Evolutionary conservation across 2,329 filamentous ascomycete genomes (phyloP), one percentile per base, ranked within the genome.

Genomic region (Cladophialophora exuberans): DNA sequence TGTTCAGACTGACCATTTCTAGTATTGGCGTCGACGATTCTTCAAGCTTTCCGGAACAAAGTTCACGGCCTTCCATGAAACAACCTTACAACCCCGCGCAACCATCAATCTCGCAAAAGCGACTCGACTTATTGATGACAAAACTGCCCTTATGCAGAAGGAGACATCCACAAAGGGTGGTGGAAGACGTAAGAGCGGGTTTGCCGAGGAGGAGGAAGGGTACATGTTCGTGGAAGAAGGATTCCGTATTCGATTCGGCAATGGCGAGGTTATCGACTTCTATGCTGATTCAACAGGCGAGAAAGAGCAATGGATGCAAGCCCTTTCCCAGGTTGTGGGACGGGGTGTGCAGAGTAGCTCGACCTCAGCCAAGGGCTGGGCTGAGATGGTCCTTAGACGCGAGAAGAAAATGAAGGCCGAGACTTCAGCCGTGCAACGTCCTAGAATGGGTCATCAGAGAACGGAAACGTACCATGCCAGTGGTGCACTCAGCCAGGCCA

Each of bases 211-310:
- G 63, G 94, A 99, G 74, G 94, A 99, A 70, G 94, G 94, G 36
- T 99, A 99, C 78, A 96, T 97, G 89, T 99, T 99, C 71, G 93
- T 99, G 49, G 94, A 99, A 72, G 94, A 99, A 71, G 94, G 94
- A 2, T 99, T 99, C 86, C 90, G 94, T 35, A 96, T 99, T 70
- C 90, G 93, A 54, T 99, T 99, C 74, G 95, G 90, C 70, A 99
- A 99, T 67, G 94, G 94, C 59, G 94, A 99, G 75, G 86, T 96
- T 61, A 99, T 99, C 69, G 93, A 97, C 77, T 97, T 97, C 71
- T 97, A 99, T 69, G 94, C 93, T 67, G 93, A 97, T 72, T 92
- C 85, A 26, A 83, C 86, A 1, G 83, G 83, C 33, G 88, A 94
- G 68, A 99, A 97, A 75, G 90, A 96, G 41, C 88, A 85, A 51